These are phyloP conservation scores for Malus hybrid DNA, from an alignment of 331 rosid genomes.

Conservation along the genomic window DNA sequence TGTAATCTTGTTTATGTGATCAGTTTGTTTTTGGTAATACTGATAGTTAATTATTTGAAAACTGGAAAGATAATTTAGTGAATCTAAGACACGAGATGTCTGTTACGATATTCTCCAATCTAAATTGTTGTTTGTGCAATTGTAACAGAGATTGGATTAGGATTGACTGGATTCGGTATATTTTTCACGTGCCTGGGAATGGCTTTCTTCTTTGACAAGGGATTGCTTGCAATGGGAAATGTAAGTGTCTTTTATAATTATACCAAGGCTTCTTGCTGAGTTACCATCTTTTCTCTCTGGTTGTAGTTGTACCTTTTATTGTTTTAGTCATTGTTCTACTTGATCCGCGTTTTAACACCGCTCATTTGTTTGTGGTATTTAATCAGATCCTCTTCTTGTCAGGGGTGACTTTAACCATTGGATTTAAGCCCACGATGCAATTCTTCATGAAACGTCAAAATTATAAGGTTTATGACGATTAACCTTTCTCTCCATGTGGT, in stretches of 20 bases:
- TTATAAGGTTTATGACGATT: constrained; percentile 50
- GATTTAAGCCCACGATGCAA: constrained; percentile 84
- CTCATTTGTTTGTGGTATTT: constrained; percentile 24
- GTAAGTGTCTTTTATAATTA: constrained; percentile 33
- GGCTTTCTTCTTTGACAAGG: constrained; percentile 91
- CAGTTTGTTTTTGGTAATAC: background rate
- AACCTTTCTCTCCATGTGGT: constrained; percentile 1
- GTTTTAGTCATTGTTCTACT: constrained; percentile 9
- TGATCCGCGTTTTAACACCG: constrained; percentile 14
- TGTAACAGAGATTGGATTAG: constrained; percentile 86
- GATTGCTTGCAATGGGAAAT: constrained; percentile 96
- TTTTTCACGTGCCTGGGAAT: constrained; percentile 87
- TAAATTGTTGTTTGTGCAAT: constrained; percentile 21
- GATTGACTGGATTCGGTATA: constrained; percentile 91
- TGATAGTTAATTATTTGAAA: background rate
- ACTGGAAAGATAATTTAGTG: background rate
- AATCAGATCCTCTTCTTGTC: constrained; percentile 90
- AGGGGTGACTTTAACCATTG: constrained; percentile 91
- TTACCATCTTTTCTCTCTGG: background rate
- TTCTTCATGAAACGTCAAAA: constrained; percentile 95
- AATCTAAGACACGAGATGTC: background rate
- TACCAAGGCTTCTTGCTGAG: background rate
- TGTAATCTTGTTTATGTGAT: background rate
- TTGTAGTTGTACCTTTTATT: background rate
- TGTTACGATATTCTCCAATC: background rate